Percentiles rank a stretch among this genome's conserved stretches.
Evolutionary conservation across 305 asterid species (phyloP).

Genomic region (Stenogyne calaminthoides): DNA sequence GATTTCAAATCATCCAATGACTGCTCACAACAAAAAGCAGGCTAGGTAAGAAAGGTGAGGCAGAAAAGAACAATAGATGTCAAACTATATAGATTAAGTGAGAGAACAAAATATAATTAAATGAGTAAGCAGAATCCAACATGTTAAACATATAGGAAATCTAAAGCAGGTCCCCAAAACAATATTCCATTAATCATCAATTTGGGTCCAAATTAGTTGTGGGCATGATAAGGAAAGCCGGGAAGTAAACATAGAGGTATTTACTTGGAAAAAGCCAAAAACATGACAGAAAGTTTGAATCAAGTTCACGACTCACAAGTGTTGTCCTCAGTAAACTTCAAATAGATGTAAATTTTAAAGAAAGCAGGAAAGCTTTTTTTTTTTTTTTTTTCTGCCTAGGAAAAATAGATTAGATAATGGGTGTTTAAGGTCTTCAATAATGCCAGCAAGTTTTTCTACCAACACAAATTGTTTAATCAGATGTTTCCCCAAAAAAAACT

Average conservation of each 20-base stretch:
- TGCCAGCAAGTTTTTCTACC: background rate
- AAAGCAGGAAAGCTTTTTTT: no score
- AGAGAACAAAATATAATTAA: conserved; percentile 4
- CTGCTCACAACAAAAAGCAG: conserved; percentile 46
- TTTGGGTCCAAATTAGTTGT: background rate
- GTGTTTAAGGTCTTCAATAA: background rate
- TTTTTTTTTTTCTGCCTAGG: background rate
- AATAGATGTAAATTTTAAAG: background rate
- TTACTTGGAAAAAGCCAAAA: background rate
- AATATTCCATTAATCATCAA: background rate
- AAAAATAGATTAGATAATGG: background rate
- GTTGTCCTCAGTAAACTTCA: conserved; percentile 1
- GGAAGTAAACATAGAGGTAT: background rate
- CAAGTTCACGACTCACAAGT: background rate
- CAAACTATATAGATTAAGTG: conserved; percentile 8
- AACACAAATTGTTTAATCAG: background rate
- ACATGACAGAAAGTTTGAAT: background rate
- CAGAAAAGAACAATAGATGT: conserved; percentile 15
- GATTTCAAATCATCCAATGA: conserved; percentile 85
- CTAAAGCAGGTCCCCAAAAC: conserved; percentile 4
- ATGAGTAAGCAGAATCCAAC: background rate
- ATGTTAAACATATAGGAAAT: conserved; percentile 8
- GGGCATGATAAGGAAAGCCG: background rate
- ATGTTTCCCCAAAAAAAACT: background rate
- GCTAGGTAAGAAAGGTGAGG: conserved; percentile 11